Evolutionary conservation across 164 flowering plant genomes (phyloP), one percentile per base, ranked within the genome.

Genomic region (Nymphaea thermarum): DNA sequence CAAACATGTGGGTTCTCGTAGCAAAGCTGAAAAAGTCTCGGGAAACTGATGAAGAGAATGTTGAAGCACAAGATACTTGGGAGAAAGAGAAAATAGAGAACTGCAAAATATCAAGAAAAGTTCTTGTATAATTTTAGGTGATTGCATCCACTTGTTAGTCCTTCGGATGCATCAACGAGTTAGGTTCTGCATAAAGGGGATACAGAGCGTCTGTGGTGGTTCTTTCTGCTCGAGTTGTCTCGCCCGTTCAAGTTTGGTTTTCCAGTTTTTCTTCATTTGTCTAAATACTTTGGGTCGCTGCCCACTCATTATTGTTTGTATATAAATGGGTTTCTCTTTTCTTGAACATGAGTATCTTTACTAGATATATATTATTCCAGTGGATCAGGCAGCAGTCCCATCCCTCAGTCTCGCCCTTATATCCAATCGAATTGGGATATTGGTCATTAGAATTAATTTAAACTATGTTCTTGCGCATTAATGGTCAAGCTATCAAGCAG

Each of bases 1-100:
- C 99, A 44, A 94, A 86, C 79, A 94, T 94, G 99, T 94, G 99
- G 99, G 93, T 94, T 69, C 92, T 90, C n/a, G 96, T 94, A 64
- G 96, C 98, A 4, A 88, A 90, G 77, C 79, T 91, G 63, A 94
- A 88, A 68, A 94, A 82, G 66, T 81, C 93, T 5, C 80, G 80
- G 15, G 91, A 85, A 44, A 75, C 72, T 44, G 87, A 81, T 25
- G 18, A 61, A 14, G 55, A 47, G 4, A 47, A 47, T 14, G 11
- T 6, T 47, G 55, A 47, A 47, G 55, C 12, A 6, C 55, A 47
- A 47, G 55, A 47, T 6, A 47, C 12, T 47, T 14, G 12, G 55
- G 11, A 47, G 55, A 47, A 47, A 47, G 55, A 47, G 5, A 47
- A 47, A 47, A 47, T 14, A 6, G 55, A 47, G 11, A 47, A 14